Percentiles rank a stretch among this genome's conserved stretches.
Conservation (phyloP, 2,329 filamentous ascomycete species). For the Chrysoporthe austroafricana region DNA sequence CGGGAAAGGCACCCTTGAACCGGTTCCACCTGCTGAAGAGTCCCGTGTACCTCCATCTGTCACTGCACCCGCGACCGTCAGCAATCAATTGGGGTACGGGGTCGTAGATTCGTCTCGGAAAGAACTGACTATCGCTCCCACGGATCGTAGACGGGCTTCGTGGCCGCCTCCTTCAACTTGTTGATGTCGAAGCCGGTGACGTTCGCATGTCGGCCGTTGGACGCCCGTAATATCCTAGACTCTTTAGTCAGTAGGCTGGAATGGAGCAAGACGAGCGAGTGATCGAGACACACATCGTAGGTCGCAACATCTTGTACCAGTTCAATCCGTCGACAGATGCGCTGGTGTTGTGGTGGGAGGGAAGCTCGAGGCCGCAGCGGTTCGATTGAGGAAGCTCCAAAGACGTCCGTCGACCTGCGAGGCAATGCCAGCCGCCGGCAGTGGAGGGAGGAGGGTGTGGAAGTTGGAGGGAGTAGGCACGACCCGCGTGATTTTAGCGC, state of each 20-base stretch:
- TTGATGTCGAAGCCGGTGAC: constrained; percentile 91
- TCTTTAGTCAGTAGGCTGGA: constrained; percentile 15
- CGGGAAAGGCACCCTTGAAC: constrained; percentile 84
- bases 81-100: neutral
- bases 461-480: constrained; percentile 1
- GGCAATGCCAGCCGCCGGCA: neutral
- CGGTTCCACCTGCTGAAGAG: constrained; percentile 87
- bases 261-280: neutral
- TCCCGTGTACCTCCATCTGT: constrained; percentile 92
- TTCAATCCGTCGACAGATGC: constrained; percentile 22
- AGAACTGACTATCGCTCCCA: constrained; percentile 66
- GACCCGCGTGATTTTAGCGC: constrained; percentile 15
- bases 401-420: constrained; percentile 12
- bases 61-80: constrained; percentile 57
- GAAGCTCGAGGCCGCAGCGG: neutral
- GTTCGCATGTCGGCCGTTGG: constrained; percentile 64
- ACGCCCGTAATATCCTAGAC: constrained; percentile 54
- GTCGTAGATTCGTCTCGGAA: neutral
- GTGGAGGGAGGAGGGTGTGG: neutral
- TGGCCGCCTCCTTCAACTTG: constrained; percentile 75
- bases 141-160: constrained; percentile 65
- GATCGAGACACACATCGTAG: constrained; percentile 40
- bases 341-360: constrained; percentile 14
- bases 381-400: constrained; percentile 9
- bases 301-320: constrained; percentile 41